phyloP scores from a whole-genome alignment of 257 asterid genomes.

The Plectranthus barbatus region DNA sequence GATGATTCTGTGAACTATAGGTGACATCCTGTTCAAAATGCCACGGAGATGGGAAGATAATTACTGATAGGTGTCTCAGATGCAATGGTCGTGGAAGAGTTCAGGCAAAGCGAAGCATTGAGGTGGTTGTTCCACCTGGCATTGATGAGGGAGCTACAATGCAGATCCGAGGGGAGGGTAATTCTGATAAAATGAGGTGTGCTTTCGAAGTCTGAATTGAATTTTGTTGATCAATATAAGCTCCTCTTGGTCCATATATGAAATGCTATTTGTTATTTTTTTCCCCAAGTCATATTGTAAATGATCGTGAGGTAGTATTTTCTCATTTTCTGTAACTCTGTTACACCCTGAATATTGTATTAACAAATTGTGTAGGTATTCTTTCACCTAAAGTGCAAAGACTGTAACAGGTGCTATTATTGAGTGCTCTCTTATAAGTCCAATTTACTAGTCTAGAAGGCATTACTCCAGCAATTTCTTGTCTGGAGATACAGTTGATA shows the following conservation, averaged over 20 bases:
- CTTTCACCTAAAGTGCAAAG: not conserved
- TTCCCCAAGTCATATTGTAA: not conserved
- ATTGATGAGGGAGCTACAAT: conserved; percentile 67
- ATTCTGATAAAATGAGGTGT: conserved; percentile 67
- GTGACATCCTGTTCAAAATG: conserved; percentile 83
- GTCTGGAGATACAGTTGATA: not conserved
- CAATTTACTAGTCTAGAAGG: not conserved
- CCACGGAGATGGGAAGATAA: conserved; percentile 75
- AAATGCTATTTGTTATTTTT: conserved; percentile 4
- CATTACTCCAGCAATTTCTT: conserved; percentile 1
- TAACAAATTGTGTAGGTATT: not conserved
- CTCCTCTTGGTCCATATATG: not conserved
- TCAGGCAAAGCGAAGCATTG: conserved; percentile 50
- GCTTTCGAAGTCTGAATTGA: conserved; percentile 4
- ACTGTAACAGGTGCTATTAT: not conserved
- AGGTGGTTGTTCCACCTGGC: conserved; percentile 82
- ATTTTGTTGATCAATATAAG: conserved; percentile 5
- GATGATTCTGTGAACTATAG: conserved; percentile 57
- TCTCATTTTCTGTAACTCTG: conserved; percentile 7
- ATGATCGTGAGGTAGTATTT: not conserved
- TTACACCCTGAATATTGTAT: conserved; percentile 1
- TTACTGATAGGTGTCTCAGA: conserved; percentile 64
- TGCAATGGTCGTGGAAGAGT: conserved; percentile 72
- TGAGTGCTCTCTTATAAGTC: not conserved
- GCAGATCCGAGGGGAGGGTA: conserved; percentile 88